These are phyloP conservation scores for Leucocoprinus gongylophorus DNA, from an alignment of 1,284 basidiomycete genomes.

Conservation along the genomic window DNA sequence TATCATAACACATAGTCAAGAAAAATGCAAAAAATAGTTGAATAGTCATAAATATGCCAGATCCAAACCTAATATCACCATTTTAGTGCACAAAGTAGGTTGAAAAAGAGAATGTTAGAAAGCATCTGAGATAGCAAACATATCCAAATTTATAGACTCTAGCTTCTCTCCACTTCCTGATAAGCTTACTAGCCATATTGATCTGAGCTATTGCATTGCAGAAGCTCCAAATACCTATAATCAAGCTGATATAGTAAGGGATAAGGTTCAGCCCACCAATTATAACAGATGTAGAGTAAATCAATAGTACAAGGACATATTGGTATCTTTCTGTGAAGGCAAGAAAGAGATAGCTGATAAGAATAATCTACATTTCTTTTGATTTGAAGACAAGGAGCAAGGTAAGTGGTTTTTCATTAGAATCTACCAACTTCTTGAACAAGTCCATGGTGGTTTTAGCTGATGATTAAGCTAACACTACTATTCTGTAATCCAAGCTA, in stretches of 20 bases:
- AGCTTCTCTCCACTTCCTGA: slow-evolving; percentile 12
- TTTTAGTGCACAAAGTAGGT: slow-evolving; percentile 13
- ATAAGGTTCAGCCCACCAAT: slow-evolving; percentile 33
- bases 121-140: slow-evolving; percentile 2
- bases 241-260: slow-evolving; percentile 30
- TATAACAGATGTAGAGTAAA: slow-evolving; percentile 31
- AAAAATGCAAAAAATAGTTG: slow-evolving; percentile 2
- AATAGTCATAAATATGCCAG: slow-evolving; percentile 1
- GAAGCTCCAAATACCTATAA: slow-evolving; percentile 27
- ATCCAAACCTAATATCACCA: slow-evolving; percentile 3
- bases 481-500: slow-evolving; percentile 2
- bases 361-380: slow-evolving; percentile 23
- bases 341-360: slow-evolving; percentile 30
- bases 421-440: not conserved
- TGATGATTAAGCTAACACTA: not conserved
- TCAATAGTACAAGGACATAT: slow-evolving; percentile 31
- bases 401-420: slow-evolving; percentile 14
- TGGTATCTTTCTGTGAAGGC: slow-evolving; percentile 33
- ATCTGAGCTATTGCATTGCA: slow-evolving; percentile 11
- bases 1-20: slow-evolving; percentile 6
- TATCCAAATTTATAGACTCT: slow-evolving; percentile 1
- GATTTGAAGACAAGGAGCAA: slow-evolving; percentile 23
- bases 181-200: slow-evolving; percentile 8
- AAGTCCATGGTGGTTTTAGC: slow-evolving; percentile 2
- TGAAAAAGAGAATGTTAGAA: slow-evolving; percentile 9